Evolutionary conservation across 169 alveolate genomes (phyloP).

Genomic region (Eimeria praecox): DNA sequence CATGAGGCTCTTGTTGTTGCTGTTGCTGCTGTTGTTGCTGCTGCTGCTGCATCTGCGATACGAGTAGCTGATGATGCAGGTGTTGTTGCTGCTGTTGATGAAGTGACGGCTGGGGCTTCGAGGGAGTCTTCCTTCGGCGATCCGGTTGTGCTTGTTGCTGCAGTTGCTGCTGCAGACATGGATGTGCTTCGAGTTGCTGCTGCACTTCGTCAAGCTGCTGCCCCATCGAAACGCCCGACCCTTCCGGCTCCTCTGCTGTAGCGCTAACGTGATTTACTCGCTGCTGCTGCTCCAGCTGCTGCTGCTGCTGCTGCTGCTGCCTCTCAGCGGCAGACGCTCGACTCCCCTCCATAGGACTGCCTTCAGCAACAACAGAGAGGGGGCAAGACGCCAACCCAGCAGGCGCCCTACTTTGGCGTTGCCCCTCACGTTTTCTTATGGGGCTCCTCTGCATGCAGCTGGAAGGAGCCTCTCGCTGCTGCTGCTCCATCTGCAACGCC

Average conservation of each 20-base stretch:
- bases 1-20: slow-evolving; percentile 1
- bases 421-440: background rate
- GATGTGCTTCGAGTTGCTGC: slow-evolving; percentile 9
- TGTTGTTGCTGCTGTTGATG: slow-evolving; percentile 15
- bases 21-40: slow-evolving; percentile 24
- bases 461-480: background rate
- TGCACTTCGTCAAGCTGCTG: slow-evolving; percentile 24
- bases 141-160: background rate
- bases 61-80: background rate
- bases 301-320: background rate
- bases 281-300: slow-evolving; percentile 5
- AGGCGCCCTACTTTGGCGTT: background rate
- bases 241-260: background rate
- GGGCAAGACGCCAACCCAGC: background rate
- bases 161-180: background rate
- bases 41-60: slow-evolving; percentile 25
- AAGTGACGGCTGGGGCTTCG: slow-evolving; percentile 11
- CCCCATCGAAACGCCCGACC: background rate
- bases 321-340: background rate
- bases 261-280: background rate
- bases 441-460: background rate
- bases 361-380: background rate
- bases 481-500: slow-evolving; percentile 4
- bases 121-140: background rate
- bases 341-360: background rate